Conservation (phyloP, 306 rosid species). For the Hylodesmum podocarpum region DNA sequence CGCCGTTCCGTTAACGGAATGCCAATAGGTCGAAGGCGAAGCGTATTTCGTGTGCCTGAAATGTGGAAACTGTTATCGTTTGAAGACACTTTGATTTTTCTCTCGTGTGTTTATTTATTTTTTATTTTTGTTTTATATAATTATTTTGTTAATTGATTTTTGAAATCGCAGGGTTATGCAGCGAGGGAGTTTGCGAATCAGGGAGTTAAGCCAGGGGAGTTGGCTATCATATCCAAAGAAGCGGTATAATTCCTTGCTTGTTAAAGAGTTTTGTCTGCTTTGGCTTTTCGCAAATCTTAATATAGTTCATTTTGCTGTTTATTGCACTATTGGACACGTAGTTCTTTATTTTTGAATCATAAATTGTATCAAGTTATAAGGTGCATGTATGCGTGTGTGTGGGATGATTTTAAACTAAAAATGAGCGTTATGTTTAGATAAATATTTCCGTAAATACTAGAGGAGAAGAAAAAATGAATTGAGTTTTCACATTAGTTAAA, state of each 20-base stretch:
- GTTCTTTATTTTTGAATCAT: background rate
- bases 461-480: background rate
- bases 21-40: background rate
- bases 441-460: no score
- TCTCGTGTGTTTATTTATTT: background rate
- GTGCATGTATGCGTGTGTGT: background rate
- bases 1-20: background rate
- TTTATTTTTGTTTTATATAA: constrained; percentile 4
- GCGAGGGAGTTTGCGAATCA: constrained; percentile 88
- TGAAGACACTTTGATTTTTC: background rate
- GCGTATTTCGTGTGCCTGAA: background rate
- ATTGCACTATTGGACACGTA: background rate
- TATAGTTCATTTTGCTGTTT: background rate
- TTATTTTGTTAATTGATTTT: background rate
- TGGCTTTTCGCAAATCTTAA: background rate
- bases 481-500: background rate
- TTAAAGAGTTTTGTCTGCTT: background rate
- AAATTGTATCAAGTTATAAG: background rate
- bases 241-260: constrained; percentile 53
- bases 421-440: background rate
- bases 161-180: constrained; percentile 77
- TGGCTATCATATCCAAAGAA: constrained; percentile 89
- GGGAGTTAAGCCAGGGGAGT: constrained; percentile 85
- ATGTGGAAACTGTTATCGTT: background rate
- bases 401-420: background rate